Base-by-base conservation (phyloP, 2,329 filamentous ascomycete genomes). In the Hymenoscyphus fructigenus region DNA sequence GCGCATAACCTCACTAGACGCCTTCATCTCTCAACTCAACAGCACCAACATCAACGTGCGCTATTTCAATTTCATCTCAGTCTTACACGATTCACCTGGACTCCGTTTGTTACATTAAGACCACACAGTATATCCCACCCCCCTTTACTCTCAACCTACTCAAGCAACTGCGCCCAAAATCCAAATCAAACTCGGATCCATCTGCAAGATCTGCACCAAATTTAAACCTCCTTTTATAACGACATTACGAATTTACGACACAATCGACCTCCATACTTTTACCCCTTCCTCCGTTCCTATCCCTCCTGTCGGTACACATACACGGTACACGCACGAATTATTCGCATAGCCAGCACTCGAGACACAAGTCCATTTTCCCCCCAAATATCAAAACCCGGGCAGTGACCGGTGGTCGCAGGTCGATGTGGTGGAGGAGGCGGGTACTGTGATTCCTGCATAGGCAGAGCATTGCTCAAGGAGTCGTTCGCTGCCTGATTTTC, bases 341-440 rank as follows among this genome's bases (percentile, higher is more conserved):
- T 29, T 34, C 36, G 20, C 29, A 36, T n/a, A n/a, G 32, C 5
- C 10, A 70, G 77, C 57, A 79, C 77, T 5, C 47, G 47, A 23
- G 26, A 50, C 61, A 50, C 58, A 79, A 80, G 6, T 78, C 80
- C 17, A 76, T 78, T 71, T n/a, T 79, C 41, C 38, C 50, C n/a
- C 47, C 6, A 20, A 50, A 23, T 23, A 20, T 57, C 61, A 60
- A 64, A 26, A 60, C 62, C 50, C 65, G 41, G 36, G 61, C 53
- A 70, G 68, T 66, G 70, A 70, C 71, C 66, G 62, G 61, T 65
- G 71, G 70, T 71, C 70, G 67, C 64, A 68, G 65, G 71, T 70
- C 67, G 66, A 74, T 73, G 73, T 66, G 71, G 73, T 67, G 71
- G 73, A 65, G 68, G 70, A 67, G 72, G 69, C 63, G 71, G 65